These are phyloP conservation scores for Candida albicans DNA, from an alignment of 1,139 yeast species.

Conservation along the genomic window DNA sequence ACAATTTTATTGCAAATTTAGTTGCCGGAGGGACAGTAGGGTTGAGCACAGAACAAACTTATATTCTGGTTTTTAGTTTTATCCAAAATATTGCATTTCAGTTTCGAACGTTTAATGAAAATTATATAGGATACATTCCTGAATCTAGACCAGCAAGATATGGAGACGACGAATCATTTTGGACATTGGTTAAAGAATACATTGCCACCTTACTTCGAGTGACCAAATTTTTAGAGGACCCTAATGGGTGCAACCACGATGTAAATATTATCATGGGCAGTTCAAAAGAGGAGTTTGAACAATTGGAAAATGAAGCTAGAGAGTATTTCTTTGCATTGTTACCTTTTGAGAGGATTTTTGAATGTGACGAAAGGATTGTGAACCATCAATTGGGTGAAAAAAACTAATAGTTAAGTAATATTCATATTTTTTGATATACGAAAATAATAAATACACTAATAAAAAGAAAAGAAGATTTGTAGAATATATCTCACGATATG, in stretches of 20 bases:
- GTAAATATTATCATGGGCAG: conserved; percentile 5
- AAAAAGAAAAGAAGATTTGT: too few species aligned
- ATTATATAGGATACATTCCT: conserved; percentile 3
- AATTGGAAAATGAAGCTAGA: conserved; percentile 3
- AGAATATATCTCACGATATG: too few species aligned
- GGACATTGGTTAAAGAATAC: not conserved
- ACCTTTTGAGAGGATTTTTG: conserved; percentile 1
- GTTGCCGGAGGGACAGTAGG: conserved; percentile 5
- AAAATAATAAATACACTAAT: too few species aligned
- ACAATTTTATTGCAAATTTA: not conserved
- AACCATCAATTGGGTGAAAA: not conserved
- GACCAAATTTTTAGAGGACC: not conserved
- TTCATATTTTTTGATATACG: too few species aligned
- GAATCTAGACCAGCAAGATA: conserved; percentile 4
- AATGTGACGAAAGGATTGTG: conserved; percentile 2
- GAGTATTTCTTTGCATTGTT: conserved; percentile 4
- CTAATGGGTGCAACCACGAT: not conserved
- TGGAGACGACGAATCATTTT: conserved; percentile 3
- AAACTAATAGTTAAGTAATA: not conserved
- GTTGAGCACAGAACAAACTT: conserved; percentile 2
- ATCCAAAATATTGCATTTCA: conserved; percentile 1
- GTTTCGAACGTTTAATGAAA: not conserved
- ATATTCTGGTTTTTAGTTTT: not conserved
- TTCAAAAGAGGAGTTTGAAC: conserved; percentile 5
- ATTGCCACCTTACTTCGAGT: conserved; percentile 1